A percentile compares a stretch with the other conserved stretches of the same genome.
phyloP scores from a whole-genome alignment of 257 asterid species.

The Capsicum rhomboideum region DNA sequence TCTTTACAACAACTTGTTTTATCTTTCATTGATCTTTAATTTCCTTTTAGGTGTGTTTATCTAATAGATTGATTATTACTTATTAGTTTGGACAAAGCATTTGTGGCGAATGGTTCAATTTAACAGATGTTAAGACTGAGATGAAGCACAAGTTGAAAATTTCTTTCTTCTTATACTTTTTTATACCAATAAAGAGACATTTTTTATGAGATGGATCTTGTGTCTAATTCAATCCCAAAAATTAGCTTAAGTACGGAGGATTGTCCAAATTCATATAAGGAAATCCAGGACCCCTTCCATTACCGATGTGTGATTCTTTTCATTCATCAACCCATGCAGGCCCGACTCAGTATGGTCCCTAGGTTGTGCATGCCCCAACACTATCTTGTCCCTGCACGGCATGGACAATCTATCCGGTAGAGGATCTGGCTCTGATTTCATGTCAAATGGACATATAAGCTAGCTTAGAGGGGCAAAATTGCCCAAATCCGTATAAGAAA shows the following conservation, averaged over 20 bases:
- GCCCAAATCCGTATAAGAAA: not conserved
- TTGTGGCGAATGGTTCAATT: not conserved
- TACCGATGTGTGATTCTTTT: not conserved
- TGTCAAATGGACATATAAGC: not conserved
- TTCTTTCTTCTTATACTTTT: no score
- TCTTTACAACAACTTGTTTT: not conserved
- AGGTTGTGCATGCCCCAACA: no score
- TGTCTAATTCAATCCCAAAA: not conserved
- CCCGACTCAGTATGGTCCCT: not conserved
- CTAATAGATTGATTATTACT: not conserved
- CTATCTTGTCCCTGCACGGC: not conserved
- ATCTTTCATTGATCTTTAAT: not conserved
- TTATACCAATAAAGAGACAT: no score
- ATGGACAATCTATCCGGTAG: not conserved
- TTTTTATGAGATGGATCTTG: not conserved
- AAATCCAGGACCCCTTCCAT: not conserved
- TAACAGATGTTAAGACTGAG: not conserved
- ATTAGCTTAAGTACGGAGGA: not conserved
- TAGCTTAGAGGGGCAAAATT: not conserved
- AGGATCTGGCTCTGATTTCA: not conserved
- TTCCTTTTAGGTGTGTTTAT: not conserved
- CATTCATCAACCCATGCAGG: not conserved
- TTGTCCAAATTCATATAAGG: not conserved
- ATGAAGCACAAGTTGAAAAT: not conserved
- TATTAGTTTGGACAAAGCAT: not conserved